phyloP scores from a whole-genome alignment of 768 basidiomycete genomes.

The Xerocomus spinulosus region DNA sequence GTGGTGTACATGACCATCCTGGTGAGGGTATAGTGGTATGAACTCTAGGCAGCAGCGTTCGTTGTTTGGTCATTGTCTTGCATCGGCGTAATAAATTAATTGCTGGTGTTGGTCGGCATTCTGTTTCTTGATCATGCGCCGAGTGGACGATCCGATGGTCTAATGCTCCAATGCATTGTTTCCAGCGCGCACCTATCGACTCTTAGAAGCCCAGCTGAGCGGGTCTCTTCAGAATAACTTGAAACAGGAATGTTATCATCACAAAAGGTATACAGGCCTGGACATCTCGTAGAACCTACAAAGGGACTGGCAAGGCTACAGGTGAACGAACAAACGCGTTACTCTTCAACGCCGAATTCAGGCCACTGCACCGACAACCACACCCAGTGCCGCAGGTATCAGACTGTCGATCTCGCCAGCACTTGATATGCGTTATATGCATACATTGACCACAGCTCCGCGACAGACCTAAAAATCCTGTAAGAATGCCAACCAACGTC shows the following conservation, averaged over 20 bases:
- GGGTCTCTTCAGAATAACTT: too few species aligned
- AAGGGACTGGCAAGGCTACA: background rate
- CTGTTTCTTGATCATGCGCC: too few species aligned
- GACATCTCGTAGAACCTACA: background rate
- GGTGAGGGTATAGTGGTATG: slow-evolving; percentile 49
- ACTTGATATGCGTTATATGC: slow-evolving; percentile 63
- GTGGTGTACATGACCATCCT: slow-evolving; percentile 82
- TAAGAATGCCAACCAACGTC: background rate
- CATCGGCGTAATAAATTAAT: too few species aligned
- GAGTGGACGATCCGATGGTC: too few species aligned
- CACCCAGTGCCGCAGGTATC: slow-evolving; percentile 64
- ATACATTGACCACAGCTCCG: slow-evolving; percentile 56
- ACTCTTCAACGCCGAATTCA: slow-evolving; percentile 1
- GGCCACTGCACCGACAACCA: slow-evolving; percentile 52
- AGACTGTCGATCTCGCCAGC: slow-evolving; percentile 45
- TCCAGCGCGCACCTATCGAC: too few species aligned
- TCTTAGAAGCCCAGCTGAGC: too few species aligned
- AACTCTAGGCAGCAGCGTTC: background rate
- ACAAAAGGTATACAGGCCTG: too few species aligned
- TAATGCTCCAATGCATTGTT: too few species aligned
- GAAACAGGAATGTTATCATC: too few species aligned
- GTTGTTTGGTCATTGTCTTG: too few species aligned
- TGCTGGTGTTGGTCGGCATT: too few species aligned
- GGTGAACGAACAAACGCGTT: slow-evolving; percentile 14
- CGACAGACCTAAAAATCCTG: slow-evolving; percentile 46